These are phyloP conservation scores for Phoma sp. DNA, from an alignment of 2,329 filamentous ascomycete genomes.

Conservation along the genomic window DNA sequence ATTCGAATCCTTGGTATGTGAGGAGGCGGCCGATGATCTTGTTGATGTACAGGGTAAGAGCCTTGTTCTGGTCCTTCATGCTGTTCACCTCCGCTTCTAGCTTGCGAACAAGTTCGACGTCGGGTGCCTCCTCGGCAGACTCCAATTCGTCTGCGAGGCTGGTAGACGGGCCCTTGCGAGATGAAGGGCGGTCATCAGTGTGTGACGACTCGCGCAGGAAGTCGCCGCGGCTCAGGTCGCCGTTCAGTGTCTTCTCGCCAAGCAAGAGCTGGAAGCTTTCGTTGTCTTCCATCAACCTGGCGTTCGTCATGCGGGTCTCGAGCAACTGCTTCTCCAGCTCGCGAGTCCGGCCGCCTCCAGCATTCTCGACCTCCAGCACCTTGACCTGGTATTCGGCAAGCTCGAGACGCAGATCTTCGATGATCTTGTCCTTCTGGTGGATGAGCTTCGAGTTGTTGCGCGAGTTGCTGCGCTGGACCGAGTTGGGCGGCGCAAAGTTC, in stretches of 20 bases:
- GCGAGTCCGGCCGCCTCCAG: conserved; percentile 83
- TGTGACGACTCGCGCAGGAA: conserved; percentile 67
- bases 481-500: conserved; percentile 87
- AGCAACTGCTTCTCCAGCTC: conserved; percentile 91
- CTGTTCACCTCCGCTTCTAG: conserved; percentile 81
- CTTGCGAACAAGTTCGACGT: conserved; percentile 62
- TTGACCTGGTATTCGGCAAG: conserved; percentile 96
- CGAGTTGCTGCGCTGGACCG: conserved; percentile 85
- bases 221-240: conserved; percentile 84
- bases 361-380: conserved; percentile 90
- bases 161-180: conserved; percentile 45
- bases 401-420: conserved; percentile 89
- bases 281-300: conserved; percentile 96
- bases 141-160: conserved; percentile 83
- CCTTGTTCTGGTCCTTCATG: conserved; percentile 94
- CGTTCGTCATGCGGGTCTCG: conserved; percentile 94
- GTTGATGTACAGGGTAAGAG: conserved; percentile 96
- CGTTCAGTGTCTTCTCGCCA: conserved; percentile 93
- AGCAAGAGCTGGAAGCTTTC: conserved; percentile 96
- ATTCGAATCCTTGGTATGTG: conserved; percentile 93
- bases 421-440: conserved; percentile 94
- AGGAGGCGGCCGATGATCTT: conserved; percentile 96
- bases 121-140: conserved; percentile 62
- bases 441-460: conserved; percentile 88
- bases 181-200: conserved; percentile 41